These are phyloP conservation scores for Yamadazyma oceani DNA, from an alignment of 1,139 yeast genomes.

Conservation along the genomic window DNA sequence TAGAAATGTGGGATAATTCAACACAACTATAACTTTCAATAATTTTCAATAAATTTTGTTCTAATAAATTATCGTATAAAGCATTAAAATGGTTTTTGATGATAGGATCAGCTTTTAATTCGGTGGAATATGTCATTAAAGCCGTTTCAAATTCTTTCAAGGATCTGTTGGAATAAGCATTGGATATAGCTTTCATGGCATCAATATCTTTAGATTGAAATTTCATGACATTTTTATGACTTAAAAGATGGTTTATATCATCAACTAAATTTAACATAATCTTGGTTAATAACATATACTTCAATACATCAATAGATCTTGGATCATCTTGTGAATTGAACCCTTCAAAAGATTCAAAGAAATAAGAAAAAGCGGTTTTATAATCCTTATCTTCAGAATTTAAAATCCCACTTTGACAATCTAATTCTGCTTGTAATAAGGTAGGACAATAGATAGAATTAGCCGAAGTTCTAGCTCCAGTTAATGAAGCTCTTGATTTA, in stretches of 20 bases:
- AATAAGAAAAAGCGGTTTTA: slow-evolving; percentile 93
- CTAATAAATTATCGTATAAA: slow-evolving; percentile 87
- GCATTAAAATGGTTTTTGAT: slow-evolving; percentile 92
- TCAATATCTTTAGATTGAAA: slow-evolving; percentile 74
- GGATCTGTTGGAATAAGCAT: slow-evolving; percentile 87
- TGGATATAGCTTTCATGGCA: slow-evolving; percentile 92
- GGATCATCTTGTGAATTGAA: slow-evolving; percentile 63
- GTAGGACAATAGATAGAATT: slow-evolving; percentile 95
- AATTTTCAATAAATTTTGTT: slow-evolving; percentile 89
- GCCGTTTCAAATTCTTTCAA: slow-evolving; percentile 87
- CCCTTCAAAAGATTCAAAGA: slow-evolving; percentile 92
- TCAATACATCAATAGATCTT: slow-evolving; percentile 74
- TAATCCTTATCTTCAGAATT: slow-evolving; percentile 98
- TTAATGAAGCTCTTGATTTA: slow-evolving; percentile 89
- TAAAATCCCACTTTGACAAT: slow-evolving; percentile 90
- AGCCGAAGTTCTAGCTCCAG: slow-evolving; percentile 95
- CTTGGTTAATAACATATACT: slow-evolving; percentile 89
- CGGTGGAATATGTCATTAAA: slow-evolving; percentile 66
- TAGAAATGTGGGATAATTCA: slow-evolving; percentile 85
- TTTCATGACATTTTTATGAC: slow-evolving; percentile 77
- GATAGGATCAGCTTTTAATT: slow-evolving; percentile 82
- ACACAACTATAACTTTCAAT: slow-evolving; percentile 96
- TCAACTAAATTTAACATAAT: slow-evolving; percentile 88
- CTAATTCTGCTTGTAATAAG: slow-evolving; percentile 90
- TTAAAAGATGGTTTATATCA: slow-evolving; percentile 77